These are phyloP conservation scores for Hymenoscyphus fructigenus DNA, from an alignment of 2,329 filamentous ascomycete genomes.

Conservation along the genomic window DNA sequence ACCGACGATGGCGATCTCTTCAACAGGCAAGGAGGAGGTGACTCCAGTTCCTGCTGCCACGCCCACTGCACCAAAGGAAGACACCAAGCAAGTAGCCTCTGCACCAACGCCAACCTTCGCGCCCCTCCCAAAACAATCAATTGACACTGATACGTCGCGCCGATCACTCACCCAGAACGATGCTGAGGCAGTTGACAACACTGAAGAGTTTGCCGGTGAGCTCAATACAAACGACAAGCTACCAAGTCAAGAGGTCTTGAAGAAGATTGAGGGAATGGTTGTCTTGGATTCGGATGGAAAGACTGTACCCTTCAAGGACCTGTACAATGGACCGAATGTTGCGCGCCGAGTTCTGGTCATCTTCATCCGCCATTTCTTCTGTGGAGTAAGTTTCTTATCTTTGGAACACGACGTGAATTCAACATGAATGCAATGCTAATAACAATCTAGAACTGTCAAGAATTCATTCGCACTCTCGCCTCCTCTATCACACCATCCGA, in stretches of 20 bases:
- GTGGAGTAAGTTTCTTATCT: conserved; percentile 32
- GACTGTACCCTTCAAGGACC: conserved; percentile 33
- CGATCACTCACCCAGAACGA: conserved; percentile 7
- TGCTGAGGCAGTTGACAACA: conserved; percentile 19
- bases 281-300: conserved; percentile 36
- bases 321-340: conserved; percentile 38
- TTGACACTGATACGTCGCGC: conserved; percentile 19
- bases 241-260: conserved; percentile 49
- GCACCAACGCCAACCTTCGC: too few relatives aligned
- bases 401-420: background rate
- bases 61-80: background rate
- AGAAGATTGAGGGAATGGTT: conserved; percentile 45
- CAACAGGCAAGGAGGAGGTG: background rate
- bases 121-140: conserved; percentile 12
- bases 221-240: conserved; percentile 56
- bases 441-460: conserved; percentile 36
- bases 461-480: conserved; percentile 35
- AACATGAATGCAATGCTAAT: background rate
- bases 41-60: background rate
- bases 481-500: conserved; percentile 31
- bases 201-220: conserved; percentile 55
- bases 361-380: conserved; percentile 42
- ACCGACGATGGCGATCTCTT: background rate
- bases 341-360: conserved; percentile 36
- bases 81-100: too few relatives aligned